phyloP scores from a whole-genome alignment of 805 yeast genomes.

The Nakazawaea peltata region DNA sequence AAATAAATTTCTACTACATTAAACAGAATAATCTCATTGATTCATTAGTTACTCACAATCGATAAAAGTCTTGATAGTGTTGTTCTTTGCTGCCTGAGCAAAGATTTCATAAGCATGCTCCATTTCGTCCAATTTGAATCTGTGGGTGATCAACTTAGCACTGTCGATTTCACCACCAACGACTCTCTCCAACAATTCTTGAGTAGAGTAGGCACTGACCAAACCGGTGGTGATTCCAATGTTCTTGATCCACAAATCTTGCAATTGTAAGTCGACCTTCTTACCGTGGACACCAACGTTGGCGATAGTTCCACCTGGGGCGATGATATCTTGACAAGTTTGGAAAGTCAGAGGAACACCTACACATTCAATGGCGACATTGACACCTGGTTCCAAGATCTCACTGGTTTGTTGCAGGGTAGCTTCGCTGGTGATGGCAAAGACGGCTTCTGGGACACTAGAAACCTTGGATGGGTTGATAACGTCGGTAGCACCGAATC shows the following conservation, averaged over 20 bases:
- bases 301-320: conserved; percentile 56
- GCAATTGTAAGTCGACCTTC: conserved; percentile 31
- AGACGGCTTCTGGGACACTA: conserved; percentile 31
- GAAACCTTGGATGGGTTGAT: conserved; percentile 43
- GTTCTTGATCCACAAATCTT: conserved; percentile 38
- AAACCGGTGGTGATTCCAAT: conserved; percentile 38
- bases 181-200: conserved; percentile 28
- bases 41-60: background rate
- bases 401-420: conserved; percentile 20
- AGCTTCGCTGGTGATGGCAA: conserved; percentile 19
- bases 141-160: conserved; percentile 49
- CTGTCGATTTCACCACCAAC: conserved; percentile 33
- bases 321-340: conserved; percentile 45
- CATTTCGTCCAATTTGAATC: conserved; percentile 46
- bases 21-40: too few relatives aligned
- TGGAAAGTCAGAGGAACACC: conserved; percentile 58
- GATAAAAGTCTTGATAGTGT: conserved; percentile 42
- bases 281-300: conserved; percentile 53
- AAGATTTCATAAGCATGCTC: conserved; percentile 57
- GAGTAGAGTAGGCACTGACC: conserved; percentile 38
- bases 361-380: conserved; percentile 57
- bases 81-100: conserved; percentile 40
- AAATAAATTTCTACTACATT: too few relatives aligned
- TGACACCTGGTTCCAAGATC: conserved; percentile 42
- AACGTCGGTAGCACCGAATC: conserved; percentile 51